These are phyloP conservation scores for Lecanicillium sp. DNA, from an alignment of 2,329 filamentous ascomycete genomes.

Conservation along the genomic window DNA sequence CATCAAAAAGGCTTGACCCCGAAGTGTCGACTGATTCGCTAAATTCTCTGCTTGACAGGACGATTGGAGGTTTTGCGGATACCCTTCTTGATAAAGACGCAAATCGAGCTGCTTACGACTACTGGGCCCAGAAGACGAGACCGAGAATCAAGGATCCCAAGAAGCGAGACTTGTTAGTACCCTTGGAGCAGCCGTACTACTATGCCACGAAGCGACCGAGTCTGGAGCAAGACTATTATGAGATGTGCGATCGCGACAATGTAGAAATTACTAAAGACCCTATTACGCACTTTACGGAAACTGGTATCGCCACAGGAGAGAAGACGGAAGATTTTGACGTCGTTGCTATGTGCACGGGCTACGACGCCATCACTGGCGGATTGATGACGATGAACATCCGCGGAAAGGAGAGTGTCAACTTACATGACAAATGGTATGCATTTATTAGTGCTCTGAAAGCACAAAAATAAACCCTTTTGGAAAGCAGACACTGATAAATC, in stretches of 20 bases:
- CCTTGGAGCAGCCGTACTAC: constrained; percentile 32
- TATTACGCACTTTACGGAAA: constrained; percentile 29
- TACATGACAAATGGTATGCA: constrained; percentile 4
- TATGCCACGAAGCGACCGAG: constrained; percentile 37
- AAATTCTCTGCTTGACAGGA: too few species aligned
- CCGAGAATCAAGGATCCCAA: constrained; percentile 34
- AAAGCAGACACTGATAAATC: too few species aligned
- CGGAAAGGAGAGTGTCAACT: neutral
- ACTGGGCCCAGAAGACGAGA: constrained; percentile 37
- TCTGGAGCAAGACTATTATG: constrained; percentile 41
- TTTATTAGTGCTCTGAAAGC: constrained; percentile 15
- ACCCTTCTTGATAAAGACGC: constrained; percentile 29
- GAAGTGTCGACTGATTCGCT: neutral
- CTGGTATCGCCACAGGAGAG: constrained; percentile 29
- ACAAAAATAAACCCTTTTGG: neutral
- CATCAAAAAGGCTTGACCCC: neutral
- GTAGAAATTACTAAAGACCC: constrained; percentile 35
- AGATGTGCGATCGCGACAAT: constrained; percentile 35
- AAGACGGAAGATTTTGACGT: constrained; percentile 26
- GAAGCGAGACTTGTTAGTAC: constrained; percentile 36
- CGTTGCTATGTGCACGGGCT: constrained; percentile 25
- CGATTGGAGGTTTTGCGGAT: constrained; percentile 21
- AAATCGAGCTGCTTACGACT: constrained; percentile 37
- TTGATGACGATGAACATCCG: constrained; percentile 17
- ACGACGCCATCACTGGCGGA: constrained; percentile 24